Percentiles rank a stretch among this genome's conserved stretches.
phyloP scores from a whole-genome alignment of 2,329 filamentous ascomycete species.

The Ascochyta pisi region DNA sequence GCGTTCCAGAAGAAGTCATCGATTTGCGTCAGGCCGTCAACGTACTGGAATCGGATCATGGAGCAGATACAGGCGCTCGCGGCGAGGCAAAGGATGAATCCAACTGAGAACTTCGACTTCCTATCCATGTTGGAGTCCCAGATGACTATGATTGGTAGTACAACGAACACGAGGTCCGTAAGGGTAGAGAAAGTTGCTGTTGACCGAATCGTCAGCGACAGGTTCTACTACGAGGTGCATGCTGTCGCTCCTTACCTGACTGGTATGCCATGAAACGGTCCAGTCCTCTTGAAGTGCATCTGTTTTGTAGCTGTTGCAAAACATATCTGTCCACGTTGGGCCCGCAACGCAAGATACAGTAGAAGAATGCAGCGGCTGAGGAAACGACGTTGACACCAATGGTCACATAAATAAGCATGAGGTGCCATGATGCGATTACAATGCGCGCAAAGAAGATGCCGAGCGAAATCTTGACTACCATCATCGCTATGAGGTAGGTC shows the following conservation, averaged over 20 bases:
- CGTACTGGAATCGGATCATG: slow-evolving; percentile 59
- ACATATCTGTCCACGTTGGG: slow-evolving; percentile 37
- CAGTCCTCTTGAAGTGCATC: slow-evolving; percentile 53
- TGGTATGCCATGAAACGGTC: slow-evolving; percentile 61
- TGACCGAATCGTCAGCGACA: not conserved
- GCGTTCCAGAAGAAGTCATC: slow-evolving; percentile 57
- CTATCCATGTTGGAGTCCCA: slow-evolving; percentile 63
- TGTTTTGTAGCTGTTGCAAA: slow-evolving; percentile 41
- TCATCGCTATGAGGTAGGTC: slow-evolving; percentile 51
- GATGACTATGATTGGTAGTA: slow-evolving; percentile 56
- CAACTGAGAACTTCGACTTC: slow-evolving; percentile 60
- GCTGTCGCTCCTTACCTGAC: slow-evolving; percentile 21
- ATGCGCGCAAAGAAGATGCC: slow-evolving; percentile 56
- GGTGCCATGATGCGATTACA: slow-evolving; percentile 51
- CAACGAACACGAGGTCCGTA: slow-evolving; percentile 42
- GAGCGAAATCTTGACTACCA: slow-evolving; percentile 54
- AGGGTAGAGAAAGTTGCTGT: slow-evolving; percentile 38
- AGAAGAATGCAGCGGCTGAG: slow-evolving; percentile 55
- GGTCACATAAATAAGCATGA: slow-evolving; percentile 43
- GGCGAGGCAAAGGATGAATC: slow-evolving; percentile 60
- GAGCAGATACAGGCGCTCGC: slow-evolving; percentile 61
- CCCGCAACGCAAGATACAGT: slow-evolving; percentile 60
- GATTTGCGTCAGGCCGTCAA: slow-evolving; percentile 48
- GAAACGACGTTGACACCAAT: slow-evolving; percentile 49
- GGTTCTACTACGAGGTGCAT: too few relatives aligned